phyloP scores from a whole-genome alignment of 2,329 filamentous ascomycete genomes.

The Colletotrichum tabaci region DNA sequence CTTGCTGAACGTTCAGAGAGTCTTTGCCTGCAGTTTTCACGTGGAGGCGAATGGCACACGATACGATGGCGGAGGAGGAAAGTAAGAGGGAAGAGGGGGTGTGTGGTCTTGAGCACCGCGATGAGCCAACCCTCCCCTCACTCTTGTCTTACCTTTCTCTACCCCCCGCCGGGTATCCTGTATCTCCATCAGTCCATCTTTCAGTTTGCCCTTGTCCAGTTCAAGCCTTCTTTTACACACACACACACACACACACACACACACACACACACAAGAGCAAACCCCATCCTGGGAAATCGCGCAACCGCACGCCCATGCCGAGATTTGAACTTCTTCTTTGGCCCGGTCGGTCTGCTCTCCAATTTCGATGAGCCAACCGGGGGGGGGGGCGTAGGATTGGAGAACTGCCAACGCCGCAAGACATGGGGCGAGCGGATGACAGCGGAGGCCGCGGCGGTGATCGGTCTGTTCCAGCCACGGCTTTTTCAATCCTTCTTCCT shows the following conservation, averaged over 20 bases:
- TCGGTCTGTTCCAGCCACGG: slow-evolving; percentile 27
- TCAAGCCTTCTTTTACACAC: slow-evolving; percentile 1
- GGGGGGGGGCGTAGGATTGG: neutral
- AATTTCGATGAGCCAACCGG: neutral
- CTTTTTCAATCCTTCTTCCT: slow-evolving; percentile 10
- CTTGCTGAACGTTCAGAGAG: slow-evolving; percentile 35
- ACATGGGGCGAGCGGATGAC: slow-evolving; percentile 21
- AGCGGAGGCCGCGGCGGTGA: neutral
- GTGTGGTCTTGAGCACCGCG: neutral
- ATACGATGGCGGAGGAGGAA: slow-evolving; percentile 29
- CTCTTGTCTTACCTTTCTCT: slow-evolving; percentile 1
- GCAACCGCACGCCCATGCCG: slow-evolving; percentile 39
- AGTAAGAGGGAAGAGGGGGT: slow-evolving; percentile 10
- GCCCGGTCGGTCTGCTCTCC: slow-evolving; percentile 14
- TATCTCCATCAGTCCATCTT: slow-evolving; percentile 25
- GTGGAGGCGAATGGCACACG: slow-evolving; percentile 40
- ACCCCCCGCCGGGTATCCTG: neutral
- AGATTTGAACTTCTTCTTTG: slow-evolving; percentile 22
- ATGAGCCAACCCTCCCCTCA: neutral
- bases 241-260: neutral
- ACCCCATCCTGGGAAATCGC: slow-evolving; percentile 34
- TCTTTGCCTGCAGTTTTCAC: slow-evolving; percentile 38
- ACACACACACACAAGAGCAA: too few species aligned
- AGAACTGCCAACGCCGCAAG: slow-evolving; percentile 4
- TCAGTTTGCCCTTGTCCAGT: slow-evolving; percentile 11